These are phyloP conservation scores for Huntiella bhutanensis DNA, from an alignment of 2,329 filamentous ascomycete species.

Conservation along the genomic window DNA sequence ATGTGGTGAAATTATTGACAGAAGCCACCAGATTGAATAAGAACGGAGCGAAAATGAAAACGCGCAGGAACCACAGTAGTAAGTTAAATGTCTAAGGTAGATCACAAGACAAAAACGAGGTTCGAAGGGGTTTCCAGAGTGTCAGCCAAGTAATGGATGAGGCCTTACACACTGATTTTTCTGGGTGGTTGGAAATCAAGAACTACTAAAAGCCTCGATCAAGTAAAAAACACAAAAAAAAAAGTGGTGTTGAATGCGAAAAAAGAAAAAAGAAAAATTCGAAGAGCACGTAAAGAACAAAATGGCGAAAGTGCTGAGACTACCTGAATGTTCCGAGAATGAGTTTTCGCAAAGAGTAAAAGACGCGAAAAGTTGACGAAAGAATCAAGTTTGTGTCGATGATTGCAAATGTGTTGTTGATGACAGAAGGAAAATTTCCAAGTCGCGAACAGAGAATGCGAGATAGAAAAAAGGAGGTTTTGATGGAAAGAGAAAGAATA, in stretches of 20 bases:
- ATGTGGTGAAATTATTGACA: too few species aligned
- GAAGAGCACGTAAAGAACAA: not conserved
- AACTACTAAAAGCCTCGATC: conserved; percentile 11
- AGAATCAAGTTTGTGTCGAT: not conserved
- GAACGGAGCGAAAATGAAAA: conserved; percentile 5
- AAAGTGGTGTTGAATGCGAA: not conserved
- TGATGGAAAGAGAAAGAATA: conserved; percentile 11
- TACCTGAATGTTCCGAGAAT: not conserved
- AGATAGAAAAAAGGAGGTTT: conserved; percentile 11
- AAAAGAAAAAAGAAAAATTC: conserved; percentile 2
- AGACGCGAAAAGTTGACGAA: conserved; percentile 1
- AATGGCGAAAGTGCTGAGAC: not conserved
- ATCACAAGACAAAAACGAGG: not conserved
- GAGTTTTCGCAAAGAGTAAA: too few species aligned
- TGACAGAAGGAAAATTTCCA: conserved; percentile 4
- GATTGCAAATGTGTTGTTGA: conserved; percentile 4
- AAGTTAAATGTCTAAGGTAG: not conserved
- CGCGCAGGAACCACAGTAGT: not conserved
- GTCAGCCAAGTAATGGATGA: too few species aligned
- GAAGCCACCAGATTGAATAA: too few species aligned
- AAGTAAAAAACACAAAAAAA: not conserved
- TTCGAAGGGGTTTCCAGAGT: too few species aligned
- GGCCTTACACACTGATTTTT: not conserved
- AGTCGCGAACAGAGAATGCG: conserved; percentile 1
- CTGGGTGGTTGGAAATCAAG: conserved; percentile 5